A percentile compares a stretch with the other conserved stretches of the same genome.
Conservation (phyloP, 371 early-diverging fungal species). For the Mucor lusitanicus region DNA sequence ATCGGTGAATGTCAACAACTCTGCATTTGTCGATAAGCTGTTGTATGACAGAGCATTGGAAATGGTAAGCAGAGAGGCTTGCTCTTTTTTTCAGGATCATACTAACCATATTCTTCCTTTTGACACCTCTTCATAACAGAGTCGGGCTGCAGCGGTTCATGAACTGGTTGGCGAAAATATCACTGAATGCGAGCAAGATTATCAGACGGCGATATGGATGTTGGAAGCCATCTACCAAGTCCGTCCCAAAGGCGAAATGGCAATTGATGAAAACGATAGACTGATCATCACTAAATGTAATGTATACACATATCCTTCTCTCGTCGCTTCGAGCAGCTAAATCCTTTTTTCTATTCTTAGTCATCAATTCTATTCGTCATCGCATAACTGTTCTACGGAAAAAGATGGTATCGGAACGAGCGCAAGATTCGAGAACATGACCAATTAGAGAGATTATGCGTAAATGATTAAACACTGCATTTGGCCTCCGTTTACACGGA, state of each 20-base stretch:
- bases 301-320: not conserved
- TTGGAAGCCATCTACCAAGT: conserved; percentile 72
- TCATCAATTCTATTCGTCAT: conserved; percentile 50
- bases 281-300: conserved; percentile 63
- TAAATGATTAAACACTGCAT: conserved; percentile 2
- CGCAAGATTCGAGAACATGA: conserved; percentile 4
- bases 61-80: conserved; percentile 11
- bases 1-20: not conserved
- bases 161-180: conserved; percentile 55
- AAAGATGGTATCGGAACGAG: conserved; percentile 31
- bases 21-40: conserved; percentile 62
- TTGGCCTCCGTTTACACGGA: not conserved
- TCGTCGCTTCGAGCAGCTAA: not conserved
- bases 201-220: conserved; percentile 80
- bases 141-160: conserved; percentile 30
- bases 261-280: conserved; percentile 60
- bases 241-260: conserved; percentile 43
- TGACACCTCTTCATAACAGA: conserved; percentile 11
- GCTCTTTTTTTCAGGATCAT: conserved; percentile 20
- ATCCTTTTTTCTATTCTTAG: conserved; percentile 18
- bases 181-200: conserved; percentile 70
- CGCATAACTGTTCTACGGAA: conserved; percentile 43
- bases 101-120: not conserved
- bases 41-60: conserved; percentile 63
- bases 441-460: conserved; percentile 9